Percentiles rank a stretch among this genome's conserved stretches.
These are phyloP conservation scores for Dictyostelium capitatum DNA, from an alignment of 78 protist species.

Conservation along the genomic window DNA sequence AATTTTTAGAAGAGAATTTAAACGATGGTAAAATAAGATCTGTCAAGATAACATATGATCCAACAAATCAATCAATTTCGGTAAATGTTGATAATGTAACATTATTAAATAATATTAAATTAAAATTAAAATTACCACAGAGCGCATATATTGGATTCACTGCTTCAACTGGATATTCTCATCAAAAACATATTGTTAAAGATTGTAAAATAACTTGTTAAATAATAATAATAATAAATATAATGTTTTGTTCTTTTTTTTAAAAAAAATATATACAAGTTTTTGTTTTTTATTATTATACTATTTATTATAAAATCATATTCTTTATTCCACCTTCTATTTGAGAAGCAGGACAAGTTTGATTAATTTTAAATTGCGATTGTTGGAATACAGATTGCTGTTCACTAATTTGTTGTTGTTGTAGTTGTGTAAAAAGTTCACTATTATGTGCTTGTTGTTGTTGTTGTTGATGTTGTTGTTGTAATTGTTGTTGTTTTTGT, in stretches of 20 bases:
- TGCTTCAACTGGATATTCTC: background rate
- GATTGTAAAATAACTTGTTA: background rate
- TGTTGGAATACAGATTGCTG: background rate
- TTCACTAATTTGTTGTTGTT: background rate
- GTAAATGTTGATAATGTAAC: background rate
- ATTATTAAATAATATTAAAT: background rate
- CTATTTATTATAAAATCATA: background rate
- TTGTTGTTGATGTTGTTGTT: slow-evolving; percentile 25
- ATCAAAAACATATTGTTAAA: background rate
- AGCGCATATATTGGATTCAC: background rate
- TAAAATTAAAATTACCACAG: background rate
- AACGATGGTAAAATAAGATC: background rate
- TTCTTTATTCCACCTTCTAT: slow-evolving; percentile 67
- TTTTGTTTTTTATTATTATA: no score
- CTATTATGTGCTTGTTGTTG: background rate
- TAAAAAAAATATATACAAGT: no score
- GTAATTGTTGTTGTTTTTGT: slow-evolving; percentile 19
- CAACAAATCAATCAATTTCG: background rate
- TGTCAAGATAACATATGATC: background rate
- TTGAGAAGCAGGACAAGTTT: slow-evolving; percentile 2
- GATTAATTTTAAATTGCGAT: background rate
- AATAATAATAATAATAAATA: no score
- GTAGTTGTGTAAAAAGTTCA: background rate
- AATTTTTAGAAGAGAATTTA: background rate
- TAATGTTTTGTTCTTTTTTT: no score